Evolutionary conservation across 78 protist genomes (phyloP).

Genomic region (Cyanophora paradoxa): DNA sequence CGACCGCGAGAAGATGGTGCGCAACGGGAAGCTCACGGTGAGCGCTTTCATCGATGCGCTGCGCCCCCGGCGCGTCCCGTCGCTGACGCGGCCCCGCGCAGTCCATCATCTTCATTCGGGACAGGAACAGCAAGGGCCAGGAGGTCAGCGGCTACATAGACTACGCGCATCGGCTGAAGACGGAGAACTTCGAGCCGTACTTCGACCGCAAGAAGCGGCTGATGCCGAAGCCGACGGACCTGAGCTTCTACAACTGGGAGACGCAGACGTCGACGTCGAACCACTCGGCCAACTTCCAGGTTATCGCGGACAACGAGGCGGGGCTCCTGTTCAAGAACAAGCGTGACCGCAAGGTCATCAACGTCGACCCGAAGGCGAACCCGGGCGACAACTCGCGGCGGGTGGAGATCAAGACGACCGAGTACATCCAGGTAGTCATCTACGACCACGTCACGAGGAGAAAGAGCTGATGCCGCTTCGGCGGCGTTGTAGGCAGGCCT

Average conservation of each 20-base stretch:
- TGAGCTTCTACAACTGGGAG: slow-evolving; percentile 88
- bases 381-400: slow-evolving; percentile 71
- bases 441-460: slow-evolving; percentile 71
- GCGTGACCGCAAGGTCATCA: slow-evolving; percentile 80
- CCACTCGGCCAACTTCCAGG: slow-evolving; percentile 60
- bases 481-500: too few species aligned
- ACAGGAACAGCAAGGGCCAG: slow-evolving; percentile 63
- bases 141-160: slow-evolving; percentile 84
- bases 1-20: slow-evolving; percentile 62
- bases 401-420: slow-evolving; percentile 36
- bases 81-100: too few species aligned
- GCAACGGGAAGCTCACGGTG: slow-evolving; percentile 64
- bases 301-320: slow-evolving; percentile 61
- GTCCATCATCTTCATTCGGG: slow-evolving; percentile 79
- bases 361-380: slow-evolving; percentile 61
- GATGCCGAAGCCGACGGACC: slow-evolving; percentile 77
- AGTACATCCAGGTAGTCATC: slow-evolving; percentile 63
- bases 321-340: slow-evolving; percentile 86
- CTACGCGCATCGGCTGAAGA: slow-evolving; percentile 73
- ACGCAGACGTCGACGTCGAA: slow-evolving; percentile 59
- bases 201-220: slow-evolving; percentile 40
- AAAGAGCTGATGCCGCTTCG: slow-evolving; percentile 33
- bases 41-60: too few species aligned
- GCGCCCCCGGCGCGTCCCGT: not conserved
- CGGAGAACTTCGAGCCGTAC: slow-evolving; percentile 64